Evolutionary conservation across 2,329 filamentous ascomycete species (phyloP).

Genomic region (Nothopassalora personata): DNA sequence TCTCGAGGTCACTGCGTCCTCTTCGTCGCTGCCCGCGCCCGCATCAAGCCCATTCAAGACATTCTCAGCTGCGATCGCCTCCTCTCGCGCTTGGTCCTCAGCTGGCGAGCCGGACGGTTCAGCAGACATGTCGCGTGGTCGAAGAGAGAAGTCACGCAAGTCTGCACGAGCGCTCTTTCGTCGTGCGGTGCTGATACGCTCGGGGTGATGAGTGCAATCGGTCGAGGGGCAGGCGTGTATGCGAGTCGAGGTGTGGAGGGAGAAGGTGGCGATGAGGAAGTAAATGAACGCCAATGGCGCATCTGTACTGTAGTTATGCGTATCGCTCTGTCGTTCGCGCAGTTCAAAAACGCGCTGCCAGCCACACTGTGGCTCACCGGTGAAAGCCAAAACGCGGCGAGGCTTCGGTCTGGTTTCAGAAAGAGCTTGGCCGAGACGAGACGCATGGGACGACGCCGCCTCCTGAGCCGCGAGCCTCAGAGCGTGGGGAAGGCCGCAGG

Average conservation of each 20-base stretch:
- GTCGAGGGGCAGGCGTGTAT: neutral
- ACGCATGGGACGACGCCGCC: neutral
- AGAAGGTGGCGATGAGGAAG: no score
- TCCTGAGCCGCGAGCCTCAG: neutral
- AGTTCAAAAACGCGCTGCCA: neutral
- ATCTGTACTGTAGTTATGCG: no score
- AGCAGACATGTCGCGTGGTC: conserved; percentile 12
- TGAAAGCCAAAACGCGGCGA: no score
- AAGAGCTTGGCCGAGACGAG: neutral
- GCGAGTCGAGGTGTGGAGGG: neutral
- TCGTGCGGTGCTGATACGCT: neutral
- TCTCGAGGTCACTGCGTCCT: conserved; percentile 20
- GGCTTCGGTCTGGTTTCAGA: neutral
- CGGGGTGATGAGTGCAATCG: neutral
- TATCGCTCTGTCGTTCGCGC: neutral
- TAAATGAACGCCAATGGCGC: no score
- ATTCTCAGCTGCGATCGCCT: conserved; percentile 19
- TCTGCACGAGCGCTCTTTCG: neutral
- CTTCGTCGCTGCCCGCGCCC: conserved; percentile 14
- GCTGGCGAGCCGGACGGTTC: conserved; percentile 10
- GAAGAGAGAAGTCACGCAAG: neutral
- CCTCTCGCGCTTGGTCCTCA: conserved; percentile 8
- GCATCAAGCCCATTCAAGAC: conserved; percentile 12
- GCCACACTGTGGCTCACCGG: neutral
- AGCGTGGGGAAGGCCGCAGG: neutral